phyloP scores from a whole-genome alignment of 192 early-diverging fungal genomes.

The Funneliformis geosporum region DNA sequence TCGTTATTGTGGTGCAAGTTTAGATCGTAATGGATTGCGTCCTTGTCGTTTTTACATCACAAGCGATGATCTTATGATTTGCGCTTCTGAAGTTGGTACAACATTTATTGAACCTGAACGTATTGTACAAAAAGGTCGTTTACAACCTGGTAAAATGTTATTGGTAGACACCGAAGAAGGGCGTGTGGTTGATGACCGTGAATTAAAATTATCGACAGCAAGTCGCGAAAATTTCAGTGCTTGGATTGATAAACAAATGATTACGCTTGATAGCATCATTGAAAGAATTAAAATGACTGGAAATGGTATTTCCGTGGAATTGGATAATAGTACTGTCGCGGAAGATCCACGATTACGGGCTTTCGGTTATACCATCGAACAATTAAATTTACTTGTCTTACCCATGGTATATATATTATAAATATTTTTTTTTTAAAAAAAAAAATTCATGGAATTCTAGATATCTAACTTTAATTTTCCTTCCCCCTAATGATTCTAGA shows the following conservation, averaged over 20 bases:
- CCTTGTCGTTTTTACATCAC: conserved; percentile 99
- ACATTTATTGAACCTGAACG: conserved; percentile 77
- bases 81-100: conserved; percentile 96
- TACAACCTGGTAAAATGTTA: conserved; percentile 96
- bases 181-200: conserved; percentile 85
- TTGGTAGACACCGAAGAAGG: conserved; percentile 93
- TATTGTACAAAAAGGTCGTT: conserved; percentile 86
- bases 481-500: conserved; percentile 8
- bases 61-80: conserved; percentile 91
- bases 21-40: conserved; percentile 96
- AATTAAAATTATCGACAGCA: conserved; percentile 81
- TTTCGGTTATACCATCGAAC: conserved; percentile 93
- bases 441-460: not conserved
- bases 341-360: conserved; percentile 78
- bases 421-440: not conserved
- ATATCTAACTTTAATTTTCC: not conserved
- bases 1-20: conserved; percentile 94
- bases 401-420: conserved; percentile 73
- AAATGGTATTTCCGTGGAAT: conserved; percentile 34
- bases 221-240: conserved; percentile 70
- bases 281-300: conserved; percentile 40
- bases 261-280: conserved; percentile 67
- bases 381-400: conserved; percentile 81
- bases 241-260: conserved; percentile 86
- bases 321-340: conserved; percentile 68